Conservation (phyloP, 2,329 filamentous ascomycete genomes). For the Pyricularia sp. region DNA sequence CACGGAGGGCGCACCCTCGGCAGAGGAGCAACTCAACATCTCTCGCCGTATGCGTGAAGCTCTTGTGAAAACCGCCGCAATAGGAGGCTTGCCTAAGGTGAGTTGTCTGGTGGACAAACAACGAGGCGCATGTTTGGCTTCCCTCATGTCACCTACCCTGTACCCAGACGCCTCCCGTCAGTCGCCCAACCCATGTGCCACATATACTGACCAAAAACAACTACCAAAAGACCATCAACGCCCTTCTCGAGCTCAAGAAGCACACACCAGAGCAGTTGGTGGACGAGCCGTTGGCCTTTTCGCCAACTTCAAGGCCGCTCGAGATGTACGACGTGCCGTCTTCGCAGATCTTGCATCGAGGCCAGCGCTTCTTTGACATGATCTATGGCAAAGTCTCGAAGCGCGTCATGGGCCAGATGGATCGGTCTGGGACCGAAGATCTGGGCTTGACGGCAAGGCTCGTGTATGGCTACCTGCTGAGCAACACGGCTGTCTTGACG, state of each 20-base stretch:
- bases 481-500: constrained; percentile 34
- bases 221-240: constrained; percentile 31
- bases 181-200: neutral
- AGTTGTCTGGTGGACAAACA: neutral
- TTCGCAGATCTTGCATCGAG: constrained; percentile 28
- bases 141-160: neutral
- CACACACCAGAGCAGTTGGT: constrained; percentile 30
- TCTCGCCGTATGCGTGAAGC: constrained; percentile 37
- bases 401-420: constrained; percentile 37
- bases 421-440: constrained; percentile 38
- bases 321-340: constrained; percentile 28
- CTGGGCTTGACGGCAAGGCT: constrained; percentile 36
- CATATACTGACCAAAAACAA: constrained; percentile 5
- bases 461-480: constrained; percentile 39
- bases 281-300: constrained; percentile 24
- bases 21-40: constrained; percentile 31
- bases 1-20: constrained; percentile 13
- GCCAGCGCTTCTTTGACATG: constrained; percentile 34
- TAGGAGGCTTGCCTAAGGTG: constrained; percentile 42
- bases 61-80: constrained; percentile 35
- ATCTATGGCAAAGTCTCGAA: constrained; percentile 40
- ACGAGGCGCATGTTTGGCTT: neutral
- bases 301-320: constrained; percentile 26
- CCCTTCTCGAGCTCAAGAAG: constrained; percentile 32
- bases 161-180: neutral